Percentiles rank a stretch among this genome's conserved stretches.
These are phyloP conservation scores for Pugionium dolabratum DNA, from an alignment of 345 rosid species.

Conservation along the genomic window DNA sequence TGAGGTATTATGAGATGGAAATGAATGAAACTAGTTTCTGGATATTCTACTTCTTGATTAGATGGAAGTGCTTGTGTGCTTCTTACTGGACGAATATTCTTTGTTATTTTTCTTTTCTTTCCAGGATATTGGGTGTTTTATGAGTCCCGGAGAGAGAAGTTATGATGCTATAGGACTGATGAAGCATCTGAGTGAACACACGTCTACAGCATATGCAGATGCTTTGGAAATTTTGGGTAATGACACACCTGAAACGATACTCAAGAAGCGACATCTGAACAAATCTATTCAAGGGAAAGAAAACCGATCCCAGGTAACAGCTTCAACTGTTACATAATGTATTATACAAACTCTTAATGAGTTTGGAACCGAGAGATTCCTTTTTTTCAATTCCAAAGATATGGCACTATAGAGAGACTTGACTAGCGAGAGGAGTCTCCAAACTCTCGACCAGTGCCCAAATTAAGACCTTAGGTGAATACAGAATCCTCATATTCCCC, in stretches of 20 bases:
- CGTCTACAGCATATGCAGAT: conserved; percentile 85
- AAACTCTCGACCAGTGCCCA: neutral
- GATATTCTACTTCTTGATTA: conserved; percentile 12
- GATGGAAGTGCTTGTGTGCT: neutral
- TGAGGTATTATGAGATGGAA: conserved; percentile 56
- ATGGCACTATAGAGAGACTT: neutral
- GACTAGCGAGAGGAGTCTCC: conserved; percentile 6
- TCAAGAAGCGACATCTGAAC: conserved; percentile 46
- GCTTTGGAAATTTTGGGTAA: conserved; percentile 86
- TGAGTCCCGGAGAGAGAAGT: conserved; percentile 88
- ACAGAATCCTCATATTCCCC: neutral
- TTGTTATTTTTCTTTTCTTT: conserved; percentile 23
- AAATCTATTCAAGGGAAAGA: conserved; percentile 50
- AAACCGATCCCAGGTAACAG: conserved; percentile 47
- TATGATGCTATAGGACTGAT: conserved; percentile 90
- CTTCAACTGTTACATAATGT: conserved; percentile 51
- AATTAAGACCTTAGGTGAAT: conserved; percentile 3
- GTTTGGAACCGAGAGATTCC: conserved; percentile 1
- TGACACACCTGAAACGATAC: conserved; percentile 63
- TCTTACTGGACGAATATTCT: conserved; percentile 15
- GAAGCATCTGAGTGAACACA: conserved; percentile 86
- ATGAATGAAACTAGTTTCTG: conserved; percentile 10
- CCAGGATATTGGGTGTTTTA: conserved; percentile 85
- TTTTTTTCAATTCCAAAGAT: neutral
- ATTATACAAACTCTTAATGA: conserved; percentile 4